Evolutionary conservation across 1,284 basidiomycete species (phyloP).

Genomic region (Golubevia pallescens): DNA sequence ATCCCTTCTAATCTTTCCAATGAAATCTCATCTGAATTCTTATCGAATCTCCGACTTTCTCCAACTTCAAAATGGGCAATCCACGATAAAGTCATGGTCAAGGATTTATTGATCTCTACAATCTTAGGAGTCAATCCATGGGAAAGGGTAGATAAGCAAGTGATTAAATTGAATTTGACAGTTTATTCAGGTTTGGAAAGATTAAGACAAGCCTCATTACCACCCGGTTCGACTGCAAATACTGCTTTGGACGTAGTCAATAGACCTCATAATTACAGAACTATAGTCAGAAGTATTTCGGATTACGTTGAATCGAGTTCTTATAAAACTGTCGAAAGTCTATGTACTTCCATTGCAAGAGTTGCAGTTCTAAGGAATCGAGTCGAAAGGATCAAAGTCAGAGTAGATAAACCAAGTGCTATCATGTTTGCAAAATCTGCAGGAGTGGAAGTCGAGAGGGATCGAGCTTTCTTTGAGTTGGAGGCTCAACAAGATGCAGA

Average conservation of each 20-base stretch:
- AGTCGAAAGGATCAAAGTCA: conserved; percentile 65
- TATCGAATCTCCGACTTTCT: conserved; percentile 19
- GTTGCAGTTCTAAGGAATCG: conserved; percentile 65
- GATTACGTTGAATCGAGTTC: conserved; percentile 68
- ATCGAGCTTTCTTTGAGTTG: conserved; percentile 63
- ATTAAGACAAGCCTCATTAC: neutral
- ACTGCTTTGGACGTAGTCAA: conserved; percentile 32
- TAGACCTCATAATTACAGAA: conserved; percentile 29
- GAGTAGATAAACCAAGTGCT: conserved; percentile 78
- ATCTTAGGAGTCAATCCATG: conserved; percentile 78
- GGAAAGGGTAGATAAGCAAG: conserved; percentile 75
- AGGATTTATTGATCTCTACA: conserved; percentile 70
- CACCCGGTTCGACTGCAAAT: neutral
- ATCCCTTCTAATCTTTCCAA: conserved; percentile 17
- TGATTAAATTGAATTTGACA: conserved; percentile 72
- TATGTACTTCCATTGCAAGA: conserved; percentile 73
- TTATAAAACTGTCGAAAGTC: conserved; percentile 77
- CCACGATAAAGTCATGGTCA: conserved; percentile 66
- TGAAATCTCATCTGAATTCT: conserved; percentile 12
- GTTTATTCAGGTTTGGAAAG: conserved; percentile 59
- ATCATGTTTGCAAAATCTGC: conserved; percentile 75
- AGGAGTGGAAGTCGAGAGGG: conserved; percentile 71
- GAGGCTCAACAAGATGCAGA: conserved; percentile 13
- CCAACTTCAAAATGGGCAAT: conserved; percentile 23
- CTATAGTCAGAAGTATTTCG: conserved; percentile 46